Base-by-base conservation (phyloP, 2,329 filamentous ascomycete species). In the Aspergillus ochraceoroseus region DNA sequence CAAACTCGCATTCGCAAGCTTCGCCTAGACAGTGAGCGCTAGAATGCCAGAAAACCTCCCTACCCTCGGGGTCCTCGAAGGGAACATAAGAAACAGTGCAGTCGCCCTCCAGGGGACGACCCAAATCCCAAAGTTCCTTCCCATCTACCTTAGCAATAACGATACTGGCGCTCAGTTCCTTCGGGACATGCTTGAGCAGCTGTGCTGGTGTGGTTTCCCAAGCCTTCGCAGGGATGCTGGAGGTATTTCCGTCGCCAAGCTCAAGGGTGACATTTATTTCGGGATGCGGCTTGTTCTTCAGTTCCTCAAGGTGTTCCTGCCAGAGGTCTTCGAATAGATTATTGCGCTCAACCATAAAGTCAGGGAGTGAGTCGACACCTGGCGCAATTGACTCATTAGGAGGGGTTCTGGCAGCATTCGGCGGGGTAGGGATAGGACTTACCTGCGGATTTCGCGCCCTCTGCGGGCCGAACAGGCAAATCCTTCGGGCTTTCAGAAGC, bases 21-120 rank as follows among this genome's bases (percentile, higher is more conserved):
- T 96, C 92, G 54, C 92, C 92, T n/a, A 98, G 79, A 51, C 94
- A 83, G 65, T 98, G 92, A 30, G 92, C 92, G 57, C 84, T 90
- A 13, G 87, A 94, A 68, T 96, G 92, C 90, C 90, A 98, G 71
- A 95, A 98, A 41, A 96, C 90, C 64, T 87, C 87, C 71, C 92
- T 89, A 57, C 87, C 90, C 68, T 85, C 68, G 1, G 64, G 59
- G 64, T 83, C 71, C 35, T 87, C 82, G 56, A 96, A 98, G 50
- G 85, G 82, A 49, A 96, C 75, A 38, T 95, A 75, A 58, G 89
- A 84, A 18, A 98, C 76, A 54, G 79, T 84, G 71, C 87, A 92
- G 71, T 82, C 87, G 67, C 80, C 81, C 73, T 96, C 92, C 23
- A 98, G 70, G 4, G 90, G 90, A 39, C 92, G 76, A 59, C 90